Percentiles rank a stretch among this genome's conserved stretches.
phyloP scores from a whole-genome alignment of 2,329 filamentous ascomycete species.

The Claviceps sp. region DNA sequence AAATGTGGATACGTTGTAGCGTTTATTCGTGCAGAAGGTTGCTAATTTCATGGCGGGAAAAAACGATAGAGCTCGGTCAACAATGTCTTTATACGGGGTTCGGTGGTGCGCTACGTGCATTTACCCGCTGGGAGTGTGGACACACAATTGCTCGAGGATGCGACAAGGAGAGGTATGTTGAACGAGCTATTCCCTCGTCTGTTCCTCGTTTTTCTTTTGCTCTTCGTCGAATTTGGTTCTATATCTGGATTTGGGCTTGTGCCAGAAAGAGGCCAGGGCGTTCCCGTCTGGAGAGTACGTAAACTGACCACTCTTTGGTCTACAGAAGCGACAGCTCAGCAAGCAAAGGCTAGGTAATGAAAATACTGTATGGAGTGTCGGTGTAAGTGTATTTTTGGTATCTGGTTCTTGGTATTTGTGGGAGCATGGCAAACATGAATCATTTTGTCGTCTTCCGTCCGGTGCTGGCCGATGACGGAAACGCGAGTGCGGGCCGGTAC shows the following conservation, averaged over 20 bases:
- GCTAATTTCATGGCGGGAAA: neutral
- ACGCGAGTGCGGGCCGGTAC: neutral
- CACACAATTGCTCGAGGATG: conserved; percentile 77
- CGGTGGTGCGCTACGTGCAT: conserved; percentile 86
- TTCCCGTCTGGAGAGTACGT: neutral
- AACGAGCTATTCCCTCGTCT: neutral
- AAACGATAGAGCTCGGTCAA: conserved; percentile 56
- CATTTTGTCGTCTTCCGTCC: neutral
- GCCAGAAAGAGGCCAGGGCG: too few species aligned
- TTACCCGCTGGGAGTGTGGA: conserved; percentile 73
- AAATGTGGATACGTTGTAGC: too few species aligned
- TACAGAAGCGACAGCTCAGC: conserved; percentile 43
- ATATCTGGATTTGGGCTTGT: too few species aligned
- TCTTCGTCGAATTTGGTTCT: neutral
- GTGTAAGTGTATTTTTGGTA: neutral
- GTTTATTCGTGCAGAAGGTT: too few species aligned
- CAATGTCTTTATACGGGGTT: conserved; percentile 91
- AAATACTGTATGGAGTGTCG: neutral
- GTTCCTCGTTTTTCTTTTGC: neutral
- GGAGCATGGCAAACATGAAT: too few species aligned
- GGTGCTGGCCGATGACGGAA: neutral
- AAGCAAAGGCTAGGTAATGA: conserved; percentile 38
- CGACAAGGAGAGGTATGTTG: conserved; percentile 64
- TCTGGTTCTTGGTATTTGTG: too few species aligned
- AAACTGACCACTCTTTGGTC: neutral